phyloP scores from a whole-genome alignment of 305 asterid genomes.

The Stenogyne calaminthoides region DNA sequence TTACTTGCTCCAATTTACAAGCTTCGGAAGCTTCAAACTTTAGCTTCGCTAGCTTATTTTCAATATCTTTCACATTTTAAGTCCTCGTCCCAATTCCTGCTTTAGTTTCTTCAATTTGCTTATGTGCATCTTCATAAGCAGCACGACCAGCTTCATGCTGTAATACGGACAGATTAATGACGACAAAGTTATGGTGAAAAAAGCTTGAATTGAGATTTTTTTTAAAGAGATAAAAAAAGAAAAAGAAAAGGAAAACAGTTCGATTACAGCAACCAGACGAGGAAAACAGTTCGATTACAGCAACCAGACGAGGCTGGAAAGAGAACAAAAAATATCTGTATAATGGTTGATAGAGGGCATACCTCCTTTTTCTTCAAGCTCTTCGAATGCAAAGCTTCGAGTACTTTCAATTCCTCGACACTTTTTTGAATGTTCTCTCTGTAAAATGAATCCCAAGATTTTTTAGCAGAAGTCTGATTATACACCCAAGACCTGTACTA shows the following conservation, averaged over 20 bases:
- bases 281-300: no score
- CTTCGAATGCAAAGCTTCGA: slow-evolving; percentile 73
- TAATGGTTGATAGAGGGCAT: slow-evolving; percentile 21
- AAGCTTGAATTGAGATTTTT: not conserved
- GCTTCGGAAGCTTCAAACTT: slow-evolving; percentile 65
- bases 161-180: slow-evolving; percentile 29
- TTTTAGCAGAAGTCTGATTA: slow-evolving; percentile 19
- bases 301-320: no score
- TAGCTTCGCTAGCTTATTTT: slow-evolving; percentile 58
- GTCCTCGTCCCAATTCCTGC: slow-evolving; percentile 57
- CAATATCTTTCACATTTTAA: slow-evolving; percentile 46
- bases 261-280: not conserved
- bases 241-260: not conserved
- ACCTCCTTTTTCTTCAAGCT: slow-evolving; percentile 87
- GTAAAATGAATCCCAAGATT: slow-evolving; percentile 29
- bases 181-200: slow-evolving; percentile 4
- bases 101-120: slow-evolving; percentile 62
- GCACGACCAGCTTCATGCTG: slow-evolving; percentile 86
- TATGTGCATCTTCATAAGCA: slow-evolving; percentile 86
- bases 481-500: not conserved
- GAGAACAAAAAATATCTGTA: not conserved
- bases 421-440: slow-evolving; percentile 85
- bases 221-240: not conserved
- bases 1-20: slow-evolving; percentile 70
- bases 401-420: slow-evolving; percentile 66